phyloP scores from a whole-genome alignment of 2,329 filamentous ascomycete species.

The Onygenales sp. region DNA sequence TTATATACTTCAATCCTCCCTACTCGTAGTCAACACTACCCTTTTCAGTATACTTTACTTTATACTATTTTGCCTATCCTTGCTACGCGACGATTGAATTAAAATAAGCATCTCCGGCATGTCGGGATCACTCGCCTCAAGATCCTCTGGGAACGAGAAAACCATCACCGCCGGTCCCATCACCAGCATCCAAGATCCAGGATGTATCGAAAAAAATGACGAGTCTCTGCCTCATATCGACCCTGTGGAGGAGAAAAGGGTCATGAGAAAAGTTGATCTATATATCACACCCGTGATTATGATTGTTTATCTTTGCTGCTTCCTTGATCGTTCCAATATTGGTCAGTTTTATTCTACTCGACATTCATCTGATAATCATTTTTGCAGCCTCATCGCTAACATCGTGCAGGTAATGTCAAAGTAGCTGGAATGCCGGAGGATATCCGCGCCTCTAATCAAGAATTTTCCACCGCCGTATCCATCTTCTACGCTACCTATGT shows the following conservation, averaged over 20 bases:
- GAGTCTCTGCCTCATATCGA: constrained; percentile 25
- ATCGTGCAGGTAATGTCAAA: constrained; percentile 36
- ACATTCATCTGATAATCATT: neutral
- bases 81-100: too few relatives aligned
- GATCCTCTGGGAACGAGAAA: neutral
- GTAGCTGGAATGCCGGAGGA: constrained; percentile 38
- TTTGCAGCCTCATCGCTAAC: neutral
- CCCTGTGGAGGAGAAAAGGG: constrained; percentile 34
- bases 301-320: constrained; percentile 46
- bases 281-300: constrained; percentile 45
- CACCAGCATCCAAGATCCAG: neutral
- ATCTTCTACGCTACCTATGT: constrained; percentile 47
- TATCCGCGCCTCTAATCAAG: constrained; percentile 30
- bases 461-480: constrained; percentile 41
- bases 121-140: neutral
- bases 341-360: constrained; percentile 19
- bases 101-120: neutral
- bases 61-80: neutral
- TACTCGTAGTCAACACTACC: neutral
- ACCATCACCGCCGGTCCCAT: neutral
- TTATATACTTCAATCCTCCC: neutral
- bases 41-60: neutral
- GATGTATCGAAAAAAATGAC: neutral
- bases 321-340: constrained; percentile 47
- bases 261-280: constrained; percentile 41